Percentiles rank a stretch among this genome's conserved stretches.
phyloP scores from a whole-genome alignment of 78 protist genomes.

The Dictyostelium capitatum region DNA sequence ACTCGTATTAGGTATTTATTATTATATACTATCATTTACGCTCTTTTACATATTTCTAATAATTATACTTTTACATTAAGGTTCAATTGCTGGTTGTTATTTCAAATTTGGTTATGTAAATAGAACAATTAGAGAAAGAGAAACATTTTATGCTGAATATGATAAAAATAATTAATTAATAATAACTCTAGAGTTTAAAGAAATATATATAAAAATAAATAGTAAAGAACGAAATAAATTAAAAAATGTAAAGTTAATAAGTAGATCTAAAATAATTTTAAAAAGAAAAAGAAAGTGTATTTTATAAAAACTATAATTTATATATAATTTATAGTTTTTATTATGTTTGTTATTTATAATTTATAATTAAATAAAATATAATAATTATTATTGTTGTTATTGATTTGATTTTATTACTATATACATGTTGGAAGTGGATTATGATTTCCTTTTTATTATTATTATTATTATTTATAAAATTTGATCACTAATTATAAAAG shows the following conservation, averaged over 20 bases:
- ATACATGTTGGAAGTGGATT: not conserved
- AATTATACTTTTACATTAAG: not conserved
- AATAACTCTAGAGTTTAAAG: not conserved
- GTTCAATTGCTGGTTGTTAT: not conserved
- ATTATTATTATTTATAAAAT: not conserved
- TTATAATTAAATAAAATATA: slow-evolving; percentile 1
- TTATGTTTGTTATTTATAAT: not conserved
- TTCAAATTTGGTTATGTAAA: not conserved
- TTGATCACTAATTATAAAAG: not conserved
- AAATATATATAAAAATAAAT: not conserved
- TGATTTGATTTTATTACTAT: not conserved
- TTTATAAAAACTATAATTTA: too few relatives aligned
- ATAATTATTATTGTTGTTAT: not conserved
- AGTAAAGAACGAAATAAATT: not conserved
- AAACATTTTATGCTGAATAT: not conserved
- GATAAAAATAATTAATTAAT: not conserved
- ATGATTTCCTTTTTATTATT: not conserved
- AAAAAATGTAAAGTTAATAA: not conserved
- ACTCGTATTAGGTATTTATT: not conserved
- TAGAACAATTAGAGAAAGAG: not conserved
- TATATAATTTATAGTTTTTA: too few relatives aligned
- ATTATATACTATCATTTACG: too few relatives aligned
- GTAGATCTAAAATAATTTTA: too few relatives aligned
- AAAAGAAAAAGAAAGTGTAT: too few relatives aligned
- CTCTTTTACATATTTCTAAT: too few relatives aligned